phyloP scores from a whole-genome alignment of 768 basidiomycete species.

The Pleurotus tuber-regium region DNA sequence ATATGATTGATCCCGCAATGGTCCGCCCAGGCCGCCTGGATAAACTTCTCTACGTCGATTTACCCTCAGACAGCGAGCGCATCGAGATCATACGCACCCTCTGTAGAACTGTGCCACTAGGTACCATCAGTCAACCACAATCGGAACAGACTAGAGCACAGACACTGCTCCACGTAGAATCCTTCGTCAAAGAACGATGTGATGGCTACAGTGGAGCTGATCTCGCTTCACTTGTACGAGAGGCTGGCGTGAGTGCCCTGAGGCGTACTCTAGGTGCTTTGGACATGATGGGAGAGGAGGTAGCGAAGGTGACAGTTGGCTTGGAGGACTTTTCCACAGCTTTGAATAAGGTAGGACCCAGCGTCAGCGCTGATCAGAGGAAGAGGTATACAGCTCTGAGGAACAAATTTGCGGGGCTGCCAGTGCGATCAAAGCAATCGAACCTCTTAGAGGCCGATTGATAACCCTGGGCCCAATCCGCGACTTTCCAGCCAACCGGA shows the following conservation, averaged over 20 bases:
- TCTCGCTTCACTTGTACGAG: conserved; percentile 81
- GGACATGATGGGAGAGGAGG: conserved; percentile 50
- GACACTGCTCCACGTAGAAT: conserved; percentile 23
- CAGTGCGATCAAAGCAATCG: conserved; percentile 42
- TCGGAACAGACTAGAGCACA: neutral
- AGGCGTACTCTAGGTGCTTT: conserved; percentile 65
- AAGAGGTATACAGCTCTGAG: conserved; percentile 78
- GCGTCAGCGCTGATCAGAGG: conserved; percentile 79
- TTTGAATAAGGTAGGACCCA: conserved; percentile 79
- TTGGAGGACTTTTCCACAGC: conserved; percentile 72
- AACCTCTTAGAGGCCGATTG: no score
- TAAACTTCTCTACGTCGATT: conserved; percentile 91
- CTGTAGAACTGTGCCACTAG: conserved; percentile 67
- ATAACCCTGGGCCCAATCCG: no score
- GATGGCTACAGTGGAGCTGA: conserved; percentile 95
- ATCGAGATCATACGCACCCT: conserved; percentile 83
- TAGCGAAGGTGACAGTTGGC: conserved; percentile 37
- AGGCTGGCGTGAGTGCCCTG: conserved; percentile 86
- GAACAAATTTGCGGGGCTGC: conserved; percentile 81
- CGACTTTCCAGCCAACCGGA: no score
- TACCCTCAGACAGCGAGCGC: conserved; percentile 71
- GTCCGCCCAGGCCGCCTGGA: conserved; percentile 94
- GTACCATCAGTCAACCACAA: conserved; percentile 11
- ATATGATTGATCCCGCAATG: conserved; percentile 98
- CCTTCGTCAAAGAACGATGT: conserved; percentile 58